A percentile compares a stretch with the other conserved stretches of the same genome.
phyloP scores from a whole-genome alignment of 2,329 filamentous ascomycete genomes.

The Trichoderma semiorbis region DNA sequence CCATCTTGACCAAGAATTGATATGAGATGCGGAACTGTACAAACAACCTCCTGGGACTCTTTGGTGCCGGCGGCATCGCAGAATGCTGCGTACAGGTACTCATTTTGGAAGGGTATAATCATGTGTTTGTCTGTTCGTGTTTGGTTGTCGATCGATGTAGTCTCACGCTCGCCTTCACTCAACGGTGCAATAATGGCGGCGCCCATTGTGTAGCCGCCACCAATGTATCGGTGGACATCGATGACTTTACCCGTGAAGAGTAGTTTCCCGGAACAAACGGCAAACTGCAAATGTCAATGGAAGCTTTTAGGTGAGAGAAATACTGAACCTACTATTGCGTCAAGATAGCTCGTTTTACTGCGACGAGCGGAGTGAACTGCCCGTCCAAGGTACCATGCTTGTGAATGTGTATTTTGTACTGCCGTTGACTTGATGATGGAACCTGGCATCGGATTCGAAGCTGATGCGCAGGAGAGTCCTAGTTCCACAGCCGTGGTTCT shows the following conservation, averaged over 20 bases:
- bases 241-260: constrained; percentile 40
- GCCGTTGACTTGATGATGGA: constrained; percentile 29
- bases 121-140: constrained; percentile 26
- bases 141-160: constrained; percentile 19
- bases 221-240: constrained; percentile 36
- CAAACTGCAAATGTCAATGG: constrained; percentile 22
- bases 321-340: constrained; percentile 27
- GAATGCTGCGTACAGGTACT: constrained; percentile 38
- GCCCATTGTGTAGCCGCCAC: constrained; percentile 41
- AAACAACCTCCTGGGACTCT: constrained; percentile 30
- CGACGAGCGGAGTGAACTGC: constrained; percentile 31
- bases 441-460: constrained; percentile 32
- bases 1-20: constrained; percentile 42
- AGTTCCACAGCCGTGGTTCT: constrained; percentile 37
- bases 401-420: constrained; percentile 33
- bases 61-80: constrained; percentile 31
- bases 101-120: constrained; percentile 42
- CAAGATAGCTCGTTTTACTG: constrained; percentile 28
- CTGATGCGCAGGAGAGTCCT: constrained; percentile 37
- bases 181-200: constrained; percentile 35
- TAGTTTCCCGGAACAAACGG: constrained; percentile 33
- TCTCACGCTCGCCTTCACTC: constrained; percentile 30
- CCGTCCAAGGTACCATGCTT: constrained; percentile 34
- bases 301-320: background rate
- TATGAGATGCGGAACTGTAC: constrained; percentile 37